phyloP scores from a whole-genome alignment of 2,329 filamentous ascomycete species.

The Metarhizium robertsii region DNA sequence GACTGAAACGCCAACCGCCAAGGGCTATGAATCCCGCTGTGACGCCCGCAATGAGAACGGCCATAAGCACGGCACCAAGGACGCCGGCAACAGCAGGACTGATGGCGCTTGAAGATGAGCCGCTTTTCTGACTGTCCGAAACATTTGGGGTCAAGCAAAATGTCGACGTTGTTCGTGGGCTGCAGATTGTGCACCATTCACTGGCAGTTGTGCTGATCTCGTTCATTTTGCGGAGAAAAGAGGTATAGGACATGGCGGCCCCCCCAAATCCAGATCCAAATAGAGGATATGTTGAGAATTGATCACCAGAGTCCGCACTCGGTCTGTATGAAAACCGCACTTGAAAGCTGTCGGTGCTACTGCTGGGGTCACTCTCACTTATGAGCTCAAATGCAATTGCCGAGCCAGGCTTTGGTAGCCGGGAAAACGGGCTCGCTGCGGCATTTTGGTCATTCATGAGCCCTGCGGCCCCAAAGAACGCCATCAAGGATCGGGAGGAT shows the following conservation, averaged over 20 bases:
- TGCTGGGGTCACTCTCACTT: conserved; percentile 13
- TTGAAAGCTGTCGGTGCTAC: conserved; percentile 27
- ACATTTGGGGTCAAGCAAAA: conserved; percentile 25
- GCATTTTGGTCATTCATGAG: conserved; percentile 41
- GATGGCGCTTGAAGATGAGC: conserved; percentile 9
- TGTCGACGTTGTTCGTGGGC: conserved; percentile 15
- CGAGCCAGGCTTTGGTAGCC: conserved; percentile 58
- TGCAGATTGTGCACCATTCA: conserved; percentile 37
- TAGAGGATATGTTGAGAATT: conserved; percentile 28
- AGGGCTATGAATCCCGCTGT: conserved; percentile 22
- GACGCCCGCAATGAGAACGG: conserved; percentile 25
- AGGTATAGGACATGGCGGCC: conserved; percentile 24
- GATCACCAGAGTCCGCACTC: conserved; percentile 26
- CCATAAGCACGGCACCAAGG: conserved; percentile 33
- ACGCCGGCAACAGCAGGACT: conserved; percentile 33
- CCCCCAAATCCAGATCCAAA: conserved; percentile 27
- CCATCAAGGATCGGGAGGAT: conserved; percentile 43
- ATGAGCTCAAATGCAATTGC: conserved; percentile 65
- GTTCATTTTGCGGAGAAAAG: conserved; percentile 29
- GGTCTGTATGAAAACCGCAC: conserved; percentile 50
- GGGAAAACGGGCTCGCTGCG: conserved; percentile 27
- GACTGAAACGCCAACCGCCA: conserved; percentile 23
- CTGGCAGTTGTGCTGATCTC: conserved; percentile 22
- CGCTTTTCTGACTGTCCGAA: background rate
- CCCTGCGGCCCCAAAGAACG: conserved; percentile 41